Conservation (phyloP, 2,329 filamentous ascomycete species). For the Emergomyces orientalis region DNA sequence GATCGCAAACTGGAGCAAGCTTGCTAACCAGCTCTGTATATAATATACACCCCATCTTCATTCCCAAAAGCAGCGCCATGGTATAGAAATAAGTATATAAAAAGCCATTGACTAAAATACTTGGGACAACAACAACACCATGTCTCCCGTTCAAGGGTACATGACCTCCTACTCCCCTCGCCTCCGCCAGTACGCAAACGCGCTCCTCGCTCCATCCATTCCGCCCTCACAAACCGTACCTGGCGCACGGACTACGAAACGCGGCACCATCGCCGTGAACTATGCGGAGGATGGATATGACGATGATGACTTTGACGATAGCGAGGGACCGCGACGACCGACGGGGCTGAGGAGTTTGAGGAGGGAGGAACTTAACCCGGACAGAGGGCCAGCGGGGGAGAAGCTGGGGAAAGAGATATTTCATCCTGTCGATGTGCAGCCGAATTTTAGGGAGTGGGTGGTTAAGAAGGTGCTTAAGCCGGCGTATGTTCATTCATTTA, state of each 20-base stretch:
- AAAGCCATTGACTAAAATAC: background rate
- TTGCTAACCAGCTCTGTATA: background rate
- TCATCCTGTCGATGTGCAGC: conserved; percentile 72
- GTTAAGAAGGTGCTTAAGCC: conserved; percentile 52
- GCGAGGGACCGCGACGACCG: conserved; percentile 60
- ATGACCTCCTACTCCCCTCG: conserved; percentile 87
- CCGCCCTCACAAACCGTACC: conserved; percentile 59
- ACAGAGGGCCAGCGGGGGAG: conserved; percentile 57
- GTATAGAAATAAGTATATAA: background rate
- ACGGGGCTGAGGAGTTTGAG: conserved; percentile 77
- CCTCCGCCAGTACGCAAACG: conserved; percentile 82
- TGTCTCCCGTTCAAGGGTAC: conserved; percentile 56
- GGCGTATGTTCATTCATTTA: conserved; percentile 28
- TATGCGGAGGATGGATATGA: conserved; percentile 96
- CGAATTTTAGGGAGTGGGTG: conserved; percentile 95
- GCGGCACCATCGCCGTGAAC: conserved; percentile 92
- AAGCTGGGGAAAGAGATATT: conserved; percentile 75
- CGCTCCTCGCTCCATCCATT: conserved; percentile 75
- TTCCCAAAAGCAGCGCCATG: background rate
- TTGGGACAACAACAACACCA: conserved; percentile 4
- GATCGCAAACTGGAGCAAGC: background rate
- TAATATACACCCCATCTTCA: background rate
- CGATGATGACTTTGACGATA: conserved; percentile 52
- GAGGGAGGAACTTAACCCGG: conserved; percentile 60
- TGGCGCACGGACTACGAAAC: conserved; percentile 79